Percentiles rank a stretch among this genome's conserved stretches.
phyloP scores from a whole-genome alignment of 108 stramenopile species.

The Aurantiochytrium sp. region DNA sequence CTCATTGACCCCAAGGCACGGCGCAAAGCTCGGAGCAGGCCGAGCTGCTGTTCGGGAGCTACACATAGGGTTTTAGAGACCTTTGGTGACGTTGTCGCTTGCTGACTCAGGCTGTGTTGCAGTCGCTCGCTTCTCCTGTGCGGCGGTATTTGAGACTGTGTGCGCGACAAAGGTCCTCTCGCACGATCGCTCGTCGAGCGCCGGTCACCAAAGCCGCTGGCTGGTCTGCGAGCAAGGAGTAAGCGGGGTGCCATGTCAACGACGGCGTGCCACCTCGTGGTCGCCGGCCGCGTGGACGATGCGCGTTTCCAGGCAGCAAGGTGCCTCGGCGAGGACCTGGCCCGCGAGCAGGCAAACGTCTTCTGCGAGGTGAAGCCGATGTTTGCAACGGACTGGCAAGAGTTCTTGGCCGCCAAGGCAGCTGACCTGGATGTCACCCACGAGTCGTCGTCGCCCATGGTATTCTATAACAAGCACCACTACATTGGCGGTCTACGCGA shows the following conservation, averaged over 20 bases:
- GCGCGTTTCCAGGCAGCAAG: not conserved
- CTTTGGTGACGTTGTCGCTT: no score
- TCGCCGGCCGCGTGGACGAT: slow-evolving; percentile 16
- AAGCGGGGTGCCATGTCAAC: no score
- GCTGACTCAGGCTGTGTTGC: no score
- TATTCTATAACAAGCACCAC: slow-evolving; percentile 3
- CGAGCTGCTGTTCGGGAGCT: no score
- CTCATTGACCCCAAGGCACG: no score
- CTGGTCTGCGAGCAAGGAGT: no score
- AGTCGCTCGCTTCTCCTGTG: no score
- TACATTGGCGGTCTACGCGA: not conserved
- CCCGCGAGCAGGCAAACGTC: not conserved
- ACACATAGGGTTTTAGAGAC: no score
- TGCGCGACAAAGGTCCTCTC: not conserved
- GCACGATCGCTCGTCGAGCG: no score
- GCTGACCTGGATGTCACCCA: not conserved
- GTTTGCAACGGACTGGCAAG: not conserved
- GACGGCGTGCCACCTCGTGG: slow-evolving; percentile 6
- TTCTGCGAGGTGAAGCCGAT: not conserved
- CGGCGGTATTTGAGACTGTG: no score
- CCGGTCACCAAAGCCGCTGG: no score
- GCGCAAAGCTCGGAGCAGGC: no score
- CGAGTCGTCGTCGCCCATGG: not conserved
- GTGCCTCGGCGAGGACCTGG: not conserved
- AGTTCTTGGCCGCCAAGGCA: not conserved